Base-by-base conservation (phyloP, 495 filamentous ascomycete genomes). In the Acidomyces sp. region DNA sequence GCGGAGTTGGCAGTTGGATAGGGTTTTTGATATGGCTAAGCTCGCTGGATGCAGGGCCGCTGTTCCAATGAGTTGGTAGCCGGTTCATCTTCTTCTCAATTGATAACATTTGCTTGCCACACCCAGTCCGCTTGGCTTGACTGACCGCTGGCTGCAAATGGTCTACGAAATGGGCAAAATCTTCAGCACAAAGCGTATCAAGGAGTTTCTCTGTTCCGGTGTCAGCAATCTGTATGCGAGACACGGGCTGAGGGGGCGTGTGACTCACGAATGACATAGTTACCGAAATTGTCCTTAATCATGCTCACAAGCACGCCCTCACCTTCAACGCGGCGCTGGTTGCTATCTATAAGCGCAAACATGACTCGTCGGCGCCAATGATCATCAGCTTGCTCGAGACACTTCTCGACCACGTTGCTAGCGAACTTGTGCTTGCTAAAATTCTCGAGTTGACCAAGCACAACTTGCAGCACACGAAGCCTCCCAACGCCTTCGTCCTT, bases 381-480 rank as follows among this genome's bases (percentile, higher is more conserved):
- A 15, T 71, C 63, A 1, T 71, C 75, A 9, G 82, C 85, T 48
- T 72, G 74, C 39, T 78, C 65, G 34, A 97, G 83, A 49, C 85
- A 90, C 65, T 87, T 93, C 62, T 97, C 90, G 1, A 97, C 92
- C 4, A 97, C 90, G 51, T 97, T 95, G 50, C 85, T 93, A 3
- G 92, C 90, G 54, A 86, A 94, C 56, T 97, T 96, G 62, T 96
- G 88, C 64, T 84, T 93, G 4, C 84, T 93, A 49, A 80, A 64
- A 1, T 63, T 64, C n/a, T 92, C 57, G 0, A 92, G 62, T 37
- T 85, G 71, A 4, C 64, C 65, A 37, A 74, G 79, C 49, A 97
- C 78, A 23, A 86, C 58, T 26, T 63, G 57, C 40, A 95, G 80
- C 57, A 94, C 77, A 45, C 66, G 71, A 1, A 65, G 68, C 15